These are phyloP conservation scores for Euphrasia confusa DNA, from an alignment of 257 asterid species.

Conservation along the genomic window DNA sequence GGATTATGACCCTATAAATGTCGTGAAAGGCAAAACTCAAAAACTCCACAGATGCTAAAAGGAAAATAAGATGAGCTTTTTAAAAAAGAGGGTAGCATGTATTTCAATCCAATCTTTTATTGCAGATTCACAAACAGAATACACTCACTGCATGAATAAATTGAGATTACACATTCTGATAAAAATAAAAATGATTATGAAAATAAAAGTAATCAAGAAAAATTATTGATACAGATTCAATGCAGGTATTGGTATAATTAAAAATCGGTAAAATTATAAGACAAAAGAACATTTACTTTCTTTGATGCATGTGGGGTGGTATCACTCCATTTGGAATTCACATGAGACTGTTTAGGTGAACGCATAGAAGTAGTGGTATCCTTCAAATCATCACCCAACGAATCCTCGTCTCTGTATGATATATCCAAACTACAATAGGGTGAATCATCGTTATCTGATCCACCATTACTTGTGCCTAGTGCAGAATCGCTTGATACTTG, in stretches of 20 bases:
- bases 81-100: too few species aligned
- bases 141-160: conserved; percentile 1
- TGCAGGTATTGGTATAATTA: conserved; percentile 4
- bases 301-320: conserved; percentile 63
- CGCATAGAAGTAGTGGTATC: conserved; percentile 26
- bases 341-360: conserved; percentile 33
- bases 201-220: conserved; percentile 17
- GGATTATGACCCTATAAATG: neutral
- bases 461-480: conserved; percentile 28
- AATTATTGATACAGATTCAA: conserved; percentile 15
- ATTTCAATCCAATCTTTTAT: too few species aligned
- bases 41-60: conserved; percentile 9
- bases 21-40: neutral
- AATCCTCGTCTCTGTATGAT: conserved; percentile 13
- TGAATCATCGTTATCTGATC: conserved; percentile 44
- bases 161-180: neutral
- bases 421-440: too few species aligned
- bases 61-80: neutral
- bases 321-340: conserved; percentile 74
- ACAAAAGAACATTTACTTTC: conserved; percentile 43
- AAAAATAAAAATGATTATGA: neutral
- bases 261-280: neutral
- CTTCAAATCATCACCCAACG: neutral
- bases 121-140: too few species aligned
- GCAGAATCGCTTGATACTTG: conserved; percentile 31